phyloP scores from a whole-genome alignment of 2,329 filamentous ascomycete genomes.

The Geosmithia morbida region DNA sequence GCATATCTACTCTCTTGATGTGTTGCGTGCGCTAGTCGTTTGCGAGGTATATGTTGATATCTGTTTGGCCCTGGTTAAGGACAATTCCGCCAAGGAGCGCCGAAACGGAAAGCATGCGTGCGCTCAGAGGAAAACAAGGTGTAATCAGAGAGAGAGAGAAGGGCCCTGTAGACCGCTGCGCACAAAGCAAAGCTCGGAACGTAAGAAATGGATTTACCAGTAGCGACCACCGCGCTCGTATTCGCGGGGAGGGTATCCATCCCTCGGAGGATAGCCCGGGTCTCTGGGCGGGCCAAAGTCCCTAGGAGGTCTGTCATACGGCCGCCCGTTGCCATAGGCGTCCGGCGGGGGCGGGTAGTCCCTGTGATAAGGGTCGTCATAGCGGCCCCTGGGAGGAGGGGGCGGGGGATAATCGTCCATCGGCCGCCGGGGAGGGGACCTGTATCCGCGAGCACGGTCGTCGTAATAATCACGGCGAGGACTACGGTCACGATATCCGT shows the following conservation, averaged over 20 bases:
- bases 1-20: neutral
- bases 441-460: constrained; percentile 58
- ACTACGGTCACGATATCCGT: constrained; percentile 79
- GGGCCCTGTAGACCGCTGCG: neutral
- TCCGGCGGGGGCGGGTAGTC: constrained; percentile 50
- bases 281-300: constrained; percentile 25
- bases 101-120: neutral
- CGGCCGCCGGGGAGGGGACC: constrained; percentile 65
- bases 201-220: constrained; percentile 25
- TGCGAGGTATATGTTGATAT: constrained; percentile 7
- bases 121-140: constrained; percentile 1
- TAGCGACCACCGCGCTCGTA: constrained; percentile 36
- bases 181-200: constrained; percentile 5
- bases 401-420: constrained; percentile 59
- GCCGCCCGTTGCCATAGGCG: constrained; percentile 42
- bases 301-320: constrained; percentile 38
- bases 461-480: constrained; percentile 81
- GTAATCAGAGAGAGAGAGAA: neutral
- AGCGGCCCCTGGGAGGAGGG: constrained; percentile 43
- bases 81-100: constrained; percentile 12
- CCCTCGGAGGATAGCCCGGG: constrained; percentile 22
- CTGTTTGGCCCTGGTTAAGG: constrained; percentile 20
- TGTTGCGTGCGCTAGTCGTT: neutral
- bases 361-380: constrained; percentile 65
- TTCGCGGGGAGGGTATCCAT: constrained; percentile 27